Evolutionary conservation across 495 filamentous ascomycete genomes (phyloP).

Genomic region (Podospora comata): DNA sequence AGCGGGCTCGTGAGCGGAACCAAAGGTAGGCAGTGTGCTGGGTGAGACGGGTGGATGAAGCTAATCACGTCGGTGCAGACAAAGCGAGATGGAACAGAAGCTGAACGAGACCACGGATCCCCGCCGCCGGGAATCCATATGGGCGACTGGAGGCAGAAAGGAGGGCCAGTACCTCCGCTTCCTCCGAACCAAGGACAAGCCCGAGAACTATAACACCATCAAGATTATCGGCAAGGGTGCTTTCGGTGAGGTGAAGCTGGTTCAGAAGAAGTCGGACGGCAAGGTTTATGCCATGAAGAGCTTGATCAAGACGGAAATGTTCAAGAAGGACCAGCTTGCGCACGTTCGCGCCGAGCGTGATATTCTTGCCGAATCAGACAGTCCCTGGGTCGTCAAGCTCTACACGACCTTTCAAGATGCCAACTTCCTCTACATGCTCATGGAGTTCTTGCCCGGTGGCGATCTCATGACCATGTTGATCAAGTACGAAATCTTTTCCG

Average conservation of each 20-base stretch:
- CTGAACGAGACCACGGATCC: constrained; percentile 70
- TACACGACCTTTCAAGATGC: constrained; percentile 96
- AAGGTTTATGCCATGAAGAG: constrained; percentile 99
- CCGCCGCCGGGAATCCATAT: constrained; percentile 69
- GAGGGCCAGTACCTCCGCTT: constrained; percentile 93
- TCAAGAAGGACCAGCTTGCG: constrained; percentile 98
- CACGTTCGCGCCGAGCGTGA: constrained; percentile 97
- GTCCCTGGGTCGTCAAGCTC: constrained; percentile 97
- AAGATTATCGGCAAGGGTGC: constrained; percentile 99
- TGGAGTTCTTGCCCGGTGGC: constrained; percentile 98
- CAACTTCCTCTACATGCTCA: constrained; percentile 95
- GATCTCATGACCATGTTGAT: constrained; percentile 99
- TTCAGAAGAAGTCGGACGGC: constrained; percentile 92
- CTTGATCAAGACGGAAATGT: constrained; percentile 98
- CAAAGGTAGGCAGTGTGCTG: constrained; percentile 51
- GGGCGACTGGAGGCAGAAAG: constrained; percentile 70
- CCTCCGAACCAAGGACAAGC: constrained; percentile 84
- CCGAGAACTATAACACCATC: constrained; percentile 88
- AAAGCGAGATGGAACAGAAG: constrained; percentile 83
- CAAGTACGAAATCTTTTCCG: constrained; percentile 99
- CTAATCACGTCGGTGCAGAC: constrained; percentile 48
- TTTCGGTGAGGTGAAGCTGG: constrained; percentile 96
- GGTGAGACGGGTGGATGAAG: background rate
- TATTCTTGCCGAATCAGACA: constrained; percentile 96
- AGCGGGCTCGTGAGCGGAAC: constrained; percentile 86